A percentile compares a stretch with the other conserved stretches of the same genome.
Conservation (phyloP, 164 flowering plant species). For the Tetracentron sinense region DNA sequence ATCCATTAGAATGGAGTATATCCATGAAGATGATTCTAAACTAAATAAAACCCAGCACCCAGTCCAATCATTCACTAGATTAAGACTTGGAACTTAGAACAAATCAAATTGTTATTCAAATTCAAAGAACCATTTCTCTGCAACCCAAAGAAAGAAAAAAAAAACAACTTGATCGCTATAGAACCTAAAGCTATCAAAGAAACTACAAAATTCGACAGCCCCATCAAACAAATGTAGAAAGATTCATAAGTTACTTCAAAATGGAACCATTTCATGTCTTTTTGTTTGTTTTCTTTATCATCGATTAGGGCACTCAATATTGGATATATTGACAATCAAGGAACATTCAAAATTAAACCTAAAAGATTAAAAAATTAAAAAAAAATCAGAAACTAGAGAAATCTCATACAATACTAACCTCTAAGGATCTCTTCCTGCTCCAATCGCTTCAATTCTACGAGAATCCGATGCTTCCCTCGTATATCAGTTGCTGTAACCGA, state of each 20-base stretch:
- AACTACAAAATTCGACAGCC: not conserved
- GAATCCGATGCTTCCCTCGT: constrained; percentile 49
- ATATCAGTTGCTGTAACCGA: constrained; percentile 20
- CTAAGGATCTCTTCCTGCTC: constrained; percentile 43
- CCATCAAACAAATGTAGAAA: not conserved
- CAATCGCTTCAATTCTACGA: constrained; percentile 47
- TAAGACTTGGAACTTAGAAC: not conserved
- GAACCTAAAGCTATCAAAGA: not conserved
- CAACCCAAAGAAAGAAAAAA: no score
- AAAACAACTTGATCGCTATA: not conserved
- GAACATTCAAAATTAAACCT: not conserved
- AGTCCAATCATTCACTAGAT: not conserved
- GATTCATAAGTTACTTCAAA: not conserved
- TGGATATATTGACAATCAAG: not conserved
- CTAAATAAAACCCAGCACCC: no score
- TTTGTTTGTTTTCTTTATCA: not conserved
- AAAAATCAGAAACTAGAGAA: not conserved
- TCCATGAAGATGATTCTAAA: not conserved
- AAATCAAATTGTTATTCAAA: not conserved
- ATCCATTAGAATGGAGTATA: not conserved
- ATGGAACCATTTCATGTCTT: no score
- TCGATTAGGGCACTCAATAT: not conserved
- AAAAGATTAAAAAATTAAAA: no score
- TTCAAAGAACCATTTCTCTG: no score
- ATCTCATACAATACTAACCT: constrained; percentile 24